These are phyloP conservation scores for Kandelia obovata DNA, from an alignment of 345 rosid species.

Conservation along the genomic window DNA sequence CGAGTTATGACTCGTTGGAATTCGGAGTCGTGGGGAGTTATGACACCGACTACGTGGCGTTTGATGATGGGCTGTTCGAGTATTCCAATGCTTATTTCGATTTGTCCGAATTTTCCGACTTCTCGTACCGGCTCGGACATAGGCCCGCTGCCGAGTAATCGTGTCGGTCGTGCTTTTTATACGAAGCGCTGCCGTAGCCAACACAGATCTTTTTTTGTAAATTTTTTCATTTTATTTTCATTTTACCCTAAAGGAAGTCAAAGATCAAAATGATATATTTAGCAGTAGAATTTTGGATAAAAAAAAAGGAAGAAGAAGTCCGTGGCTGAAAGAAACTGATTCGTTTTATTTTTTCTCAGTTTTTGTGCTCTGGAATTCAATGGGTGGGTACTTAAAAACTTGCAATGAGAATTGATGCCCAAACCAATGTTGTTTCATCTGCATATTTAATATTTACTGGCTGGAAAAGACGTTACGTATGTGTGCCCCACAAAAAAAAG, in stretches of 20 bases:
- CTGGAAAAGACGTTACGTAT: too few species aligned
- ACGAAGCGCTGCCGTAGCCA: neutral
- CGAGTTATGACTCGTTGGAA: slow-evolving; percentile 37
- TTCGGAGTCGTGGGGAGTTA: slow-evolving; percentile 11
- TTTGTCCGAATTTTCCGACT: slow-evolving; percentile 25
- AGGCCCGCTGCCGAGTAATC: slow-evolving; percentile 22
- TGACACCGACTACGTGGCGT: slow-evolving; percentile 21
- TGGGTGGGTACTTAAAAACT: too few species aligned
- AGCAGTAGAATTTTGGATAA: slow-evolving; percentile 11
- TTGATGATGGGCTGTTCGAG: slow-evolving; percentile 38
- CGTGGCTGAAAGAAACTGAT: neutral
- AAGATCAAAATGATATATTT: slow-evolving; percentile 1
- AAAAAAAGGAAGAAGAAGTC: neutral
- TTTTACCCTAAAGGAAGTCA: neutral
- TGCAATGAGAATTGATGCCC: too few species aligned
- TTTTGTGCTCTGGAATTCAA: too few species aligned
- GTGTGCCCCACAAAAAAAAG: too few species aligned
- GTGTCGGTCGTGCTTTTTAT: too few species aligned
- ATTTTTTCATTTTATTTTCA: neutral
- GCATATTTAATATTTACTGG: too few species aligned
- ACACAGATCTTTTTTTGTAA: neutral
- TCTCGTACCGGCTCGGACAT: slow-evolving; percentile 28
- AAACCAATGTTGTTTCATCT: too few species aligned
- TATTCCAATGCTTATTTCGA: slow-evolving; percentile 36
- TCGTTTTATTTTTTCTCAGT: neutral